These are phyloP conservation scores for Neurospora sp. DNA, from an alignment of 495 filamentous ascomycete genomes.

Conservation along the genomic window DNA sequence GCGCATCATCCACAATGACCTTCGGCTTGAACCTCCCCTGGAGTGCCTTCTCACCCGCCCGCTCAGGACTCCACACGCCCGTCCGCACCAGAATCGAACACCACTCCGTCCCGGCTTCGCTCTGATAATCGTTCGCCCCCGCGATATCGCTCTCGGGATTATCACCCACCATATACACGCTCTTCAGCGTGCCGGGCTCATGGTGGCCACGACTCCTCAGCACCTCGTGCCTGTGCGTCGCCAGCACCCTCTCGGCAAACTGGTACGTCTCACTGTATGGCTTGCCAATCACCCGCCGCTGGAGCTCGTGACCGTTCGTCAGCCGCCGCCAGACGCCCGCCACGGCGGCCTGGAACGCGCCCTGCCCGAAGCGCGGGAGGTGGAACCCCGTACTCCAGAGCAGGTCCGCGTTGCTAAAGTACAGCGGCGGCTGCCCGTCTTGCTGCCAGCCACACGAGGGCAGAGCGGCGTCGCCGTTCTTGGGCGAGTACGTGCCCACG, in stretches of 20 bases:
- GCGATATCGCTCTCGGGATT: constrained; percentile 88
- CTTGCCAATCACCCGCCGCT: constrained; percentile 71
- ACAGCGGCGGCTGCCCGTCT: constrained; percentile 70
- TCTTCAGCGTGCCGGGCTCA: constrained; percentile 33
- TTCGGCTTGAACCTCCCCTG: constrained; percentile 33
- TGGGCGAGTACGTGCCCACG: constrained; percentile 59
- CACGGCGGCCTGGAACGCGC: constrained; percentile 75
- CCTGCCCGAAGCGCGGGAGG: constrained; percentile 86
- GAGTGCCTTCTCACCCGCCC: constrained; percentile 21
- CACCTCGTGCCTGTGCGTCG: constrained; percentile 43
- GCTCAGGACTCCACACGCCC: constrained; percentile 58
- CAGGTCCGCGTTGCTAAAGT: constrained; percentile 81
- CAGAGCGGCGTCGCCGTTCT: constrained; percentile 49
- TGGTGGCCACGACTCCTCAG: constrained; percentile 21
- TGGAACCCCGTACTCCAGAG: constrained; percentile 76
- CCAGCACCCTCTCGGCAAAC: constrained; percentile 69
- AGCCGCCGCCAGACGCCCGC: constrained; percentile 66
- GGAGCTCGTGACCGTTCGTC: constrained; percentile 53
- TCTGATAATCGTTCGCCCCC: constrained; percentile 72
- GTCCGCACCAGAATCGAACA: constrained; percentile 70
- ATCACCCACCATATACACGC: constrained; percentile 96
- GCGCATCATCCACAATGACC: constrained; percentile 53
- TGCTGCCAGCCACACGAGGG: constrained; percentile 67
- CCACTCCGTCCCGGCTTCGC: constrained; percentile 61
- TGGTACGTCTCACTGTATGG: constrained; percentile 64